Evolutionary conservation across 805 yeast species (phyloP).

Genomic region (Metschnikowia noctiluminum): DNA sequence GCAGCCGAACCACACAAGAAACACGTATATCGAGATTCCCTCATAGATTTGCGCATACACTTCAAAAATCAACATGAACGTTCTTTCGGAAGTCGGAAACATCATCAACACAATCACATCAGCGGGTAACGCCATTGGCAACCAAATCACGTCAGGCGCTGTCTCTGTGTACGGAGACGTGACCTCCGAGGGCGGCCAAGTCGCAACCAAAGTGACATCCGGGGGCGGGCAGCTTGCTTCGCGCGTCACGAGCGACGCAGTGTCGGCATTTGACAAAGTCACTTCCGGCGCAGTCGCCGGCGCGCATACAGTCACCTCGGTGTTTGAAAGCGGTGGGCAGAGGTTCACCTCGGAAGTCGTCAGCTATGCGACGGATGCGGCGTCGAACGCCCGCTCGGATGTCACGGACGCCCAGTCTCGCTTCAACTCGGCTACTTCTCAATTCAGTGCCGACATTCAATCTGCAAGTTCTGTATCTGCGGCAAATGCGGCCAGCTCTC

Average conservation of each 20-base stretch:
- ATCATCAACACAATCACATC: constrained; percentile 8
- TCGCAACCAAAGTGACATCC: background rate
- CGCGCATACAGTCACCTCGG: constrained; percentile 13
- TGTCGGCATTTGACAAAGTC: constrained; percentile 9
- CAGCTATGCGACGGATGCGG: constrained; percentile 1
- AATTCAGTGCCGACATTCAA: constrained; percentile 8
- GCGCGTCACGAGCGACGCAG: constrained; percentile 5
- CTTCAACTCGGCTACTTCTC: constrained; percentile 4
- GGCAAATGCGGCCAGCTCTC: constrained; percentile 5
- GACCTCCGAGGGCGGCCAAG: background rate
- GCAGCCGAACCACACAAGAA: background rate
- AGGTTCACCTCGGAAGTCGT: constrained; percentile 11
- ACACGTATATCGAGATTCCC: too few relatives aligned
- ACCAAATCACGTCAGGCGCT: constrained; percentile 11
- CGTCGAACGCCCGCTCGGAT: constrained; percentile 4
- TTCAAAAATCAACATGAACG: background rate
- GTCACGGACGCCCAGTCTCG: constrained; percentile 2
- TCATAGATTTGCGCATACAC: too few relatives aligned
- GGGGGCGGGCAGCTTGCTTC: background rate
- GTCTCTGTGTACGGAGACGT: constrained; percentile 6
- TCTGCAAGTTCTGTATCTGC: constrained; percentile 4
- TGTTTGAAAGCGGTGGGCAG: constrained; percentile 4
- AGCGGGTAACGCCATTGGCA: constrained; percentile 8
- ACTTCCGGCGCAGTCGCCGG: constrained; percentile 18
- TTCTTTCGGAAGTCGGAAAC: constrained; percentile 6